Conservation (phyloP, 1,284 basidiomycete species). For the Taiwanofungus camphoratus region DNA sequence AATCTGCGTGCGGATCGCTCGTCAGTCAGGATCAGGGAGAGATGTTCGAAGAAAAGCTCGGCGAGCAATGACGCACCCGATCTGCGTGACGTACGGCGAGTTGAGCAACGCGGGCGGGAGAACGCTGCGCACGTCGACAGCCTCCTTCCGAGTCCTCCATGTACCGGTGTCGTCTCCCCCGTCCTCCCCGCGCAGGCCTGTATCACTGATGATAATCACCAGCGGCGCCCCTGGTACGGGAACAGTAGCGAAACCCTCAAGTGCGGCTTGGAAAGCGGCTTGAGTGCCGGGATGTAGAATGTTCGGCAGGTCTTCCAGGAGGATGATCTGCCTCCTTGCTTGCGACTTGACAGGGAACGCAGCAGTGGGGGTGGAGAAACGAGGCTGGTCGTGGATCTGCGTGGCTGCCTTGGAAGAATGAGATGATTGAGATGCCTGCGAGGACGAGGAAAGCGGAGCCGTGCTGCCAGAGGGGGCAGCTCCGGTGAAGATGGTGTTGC, state of each 20-base stretch:
- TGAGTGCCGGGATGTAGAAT: slow-evolving; percentile 74
- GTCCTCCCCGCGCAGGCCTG: slow-evolving; percentile 66
- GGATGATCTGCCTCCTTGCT: slow-evolving; percentile 52
- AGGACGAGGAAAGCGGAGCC: not conserved
- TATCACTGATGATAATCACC: slow-evolving; percentile 82
- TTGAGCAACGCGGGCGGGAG: slow-evolving; percentile 55
- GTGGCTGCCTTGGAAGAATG: not conserved
- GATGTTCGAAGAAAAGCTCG: not conserved
- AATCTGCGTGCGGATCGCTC: slow-evolving; percentile 37
- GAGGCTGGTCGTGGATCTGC: not conserved
- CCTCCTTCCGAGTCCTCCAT: slow-evolving; percentile 43
- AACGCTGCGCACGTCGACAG: slow-evolving; percentile 65
- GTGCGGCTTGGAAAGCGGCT: slow-evolving; percentile 67
- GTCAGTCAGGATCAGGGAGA: slow-evolving; percentile 6
- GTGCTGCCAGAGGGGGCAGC: slow-evolving; percentile 5
- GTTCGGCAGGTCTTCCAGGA: slow-evolving; percentile 93
- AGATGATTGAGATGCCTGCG: not conserved
- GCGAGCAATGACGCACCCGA: slow-evolving; percentile 46
- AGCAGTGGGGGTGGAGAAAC: slow-evolving; percentile 4
- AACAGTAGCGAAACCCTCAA: slow-evolving; percentile 50
- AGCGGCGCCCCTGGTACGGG: slow-evolving; percentile 40
- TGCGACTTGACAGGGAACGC: slow-evolving; percentile 1
- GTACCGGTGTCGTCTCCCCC: slow-evolving; percentile 47
- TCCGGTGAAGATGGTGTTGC: slow-evolving; percentile 52
- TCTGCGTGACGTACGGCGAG: slow-evolving; percentile 66